A percentile compares a stretch with the other conserved stretches of the same genome.
Conservation (phyloP, 2,329 filamentous ascomycete species). For the Botrytis porri region DNA sequence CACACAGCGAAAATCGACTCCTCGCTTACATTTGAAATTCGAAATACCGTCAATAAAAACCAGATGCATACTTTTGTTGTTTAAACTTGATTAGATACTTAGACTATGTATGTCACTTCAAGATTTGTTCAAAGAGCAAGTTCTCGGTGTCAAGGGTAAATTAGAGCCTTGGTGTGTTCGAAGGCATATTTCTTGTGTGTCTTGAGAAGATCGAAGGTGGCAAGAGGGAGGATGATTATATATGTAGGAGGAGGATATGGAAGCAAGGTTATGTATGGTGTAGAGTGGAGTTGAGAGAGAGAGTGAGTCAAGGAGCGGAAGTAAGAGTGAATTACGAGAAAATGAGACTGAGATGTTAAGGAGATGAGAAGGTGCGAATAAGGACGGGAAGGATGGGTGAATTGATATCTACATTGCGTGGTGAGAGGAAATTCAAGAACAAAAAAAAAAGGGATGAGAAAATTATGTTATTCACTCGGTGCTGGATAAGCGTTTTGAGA, state of each 20-base stretch:
- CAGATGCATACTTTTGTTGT: background rate
- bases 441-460: background rate
- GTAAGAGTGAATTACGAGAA: background rate
- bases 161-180: too few relatives aligned
- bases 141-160: background rate
- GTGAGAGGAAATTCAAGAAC: background rate
- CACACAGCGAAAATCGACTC: background rate
- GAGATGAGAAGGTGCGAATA: background rate
- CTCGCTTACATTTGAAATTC: background rate
- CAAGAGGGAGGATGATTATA: background rate
- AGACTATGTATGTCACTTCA: background rate
- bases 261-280: too few relatives aligned
- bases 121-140: background rate
- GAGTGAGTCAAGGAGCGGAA: background rate
- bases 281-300: too few relatives aligned
- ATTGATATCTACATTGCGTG: background rate
- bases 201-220: background rate
- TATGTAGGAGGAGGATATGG: too few relatives aligned
- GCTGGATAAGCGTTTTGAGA: background rate
- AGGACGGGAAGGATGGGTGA: background rate
- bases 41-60: background rate
- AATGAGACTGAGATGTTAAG: background rate
- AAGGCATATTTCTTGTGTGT: too few relatives aligned
- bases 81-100: accelerated
- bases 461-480: background rate